phyloP scores from a whole-genome alignment of 441 rosid genomes.

The Hura crepitans region DNA sequence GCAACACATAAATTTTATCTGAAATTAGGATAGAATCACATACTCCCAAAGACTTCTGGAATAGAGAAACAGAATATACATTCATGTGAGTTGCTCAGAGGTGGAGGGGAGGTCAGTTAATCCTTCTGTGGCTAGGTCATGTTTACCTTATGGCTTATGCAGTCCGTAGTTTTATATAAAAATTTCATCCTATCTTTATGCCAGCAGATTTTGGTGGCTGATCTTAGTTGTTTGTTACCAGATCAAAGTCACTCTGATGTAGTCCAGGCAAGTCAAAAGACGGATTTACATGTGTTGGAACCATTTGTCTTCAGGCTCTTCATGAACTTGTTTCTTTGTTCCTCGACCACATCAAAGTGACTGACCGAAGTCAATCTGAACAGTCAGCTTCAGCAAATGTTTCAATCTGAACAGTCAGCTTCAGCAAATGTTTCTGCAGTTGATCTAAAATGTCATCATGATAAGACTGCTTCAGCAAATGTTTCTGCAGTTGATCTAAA shows the following conservation, averaged over 20 bases:
- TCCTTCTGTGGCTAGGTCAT: constrained; percentile 2
- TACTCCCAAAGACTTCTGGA: constrained; percentile 31
- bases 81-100: constrained; percentile 18
- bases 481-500: constrained; percentile 30
- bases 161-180: constrained; percentile 14
- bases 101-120: constrained; percentile 35
- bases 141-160: neutral
- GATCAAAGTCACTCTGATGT: constrained; percentile 32
- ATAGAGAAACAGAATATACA: constrained; percentile 28
- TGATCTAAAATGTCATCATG: too few species aligned
- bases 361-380: constrained; percentile 33
- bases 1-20: constrained; percentile 14
- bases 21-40: constrained; percentile 45
- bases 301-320: constrained; percentile 51
- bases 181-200: constrained; percentile 20
- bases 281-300: constrained; percentile 37
- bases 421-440: too few species aligned
- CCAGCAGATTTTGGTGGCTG: constrained; percentile 22
- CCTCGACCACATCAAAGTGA: constrained; percentile 53
- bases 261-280: constrained; percentile 29
- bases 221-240: constrained; percentile 25
- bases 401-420: constrained; percentile 29
- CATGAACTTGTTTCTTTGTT: constrained; percentile 71
- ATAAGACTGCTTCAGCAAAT: too few species aligned
- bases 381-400: constrained; percentile 36